Evolutionary conservation across 2,329 filamentous ascomycete species (phyloP), one percentile per base, ranked within the genome.

Genomic region (Sporothrix euskadiensis): DNA sequence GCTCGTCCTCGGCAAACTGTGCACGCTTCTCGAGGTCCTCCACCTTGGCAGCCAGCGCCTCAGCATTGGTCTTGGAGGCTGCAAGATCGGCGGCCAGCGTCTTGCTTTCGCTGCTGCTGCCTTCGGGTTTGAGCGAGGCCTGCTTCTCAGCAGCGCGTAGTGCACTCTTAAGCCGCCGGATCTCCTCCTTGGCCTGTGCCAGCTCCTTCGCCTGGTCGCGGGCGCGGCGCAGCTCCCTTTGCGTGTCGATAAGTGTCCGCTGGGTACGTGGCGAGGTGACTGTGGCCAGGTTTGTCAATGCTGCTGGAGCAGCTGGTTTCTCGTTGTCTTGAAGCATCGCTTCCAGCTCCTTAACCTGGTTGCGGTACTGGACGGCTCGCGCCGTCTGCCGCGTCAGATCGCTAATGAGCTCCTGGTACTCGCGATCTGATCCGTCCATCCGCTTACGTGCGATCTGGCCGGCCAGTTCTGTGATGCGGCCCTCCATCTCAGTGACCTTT

Each of bases 401-500:
- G 71, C 85, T 84, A 35, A 87, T 80, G 63, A 89, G 77, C 56
- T 84, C 83, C 2, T 83, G 80, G 12, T 85, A 83, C n/a, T 85
- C 83, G 44, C 83, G 81, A 16, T 84, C 84, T 10, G 79, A 80
- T 7, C 81, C 82, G 39, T 81, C 81, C 71, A 78, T 79, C 54
- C 80, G 81, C 32, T 79, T 79, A 0, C 81, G 79, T 0, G 83
- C 79, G 73, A 91, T 86, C 74, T 90, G 86, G 6, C 85, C 84
- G 71, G 89, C 87, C 74, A 92, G 83, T 72, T 91, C 86, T 1
- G 86, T 84, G 71, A 91, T 85, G 77, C 85, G 86, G 74, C 85
- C 84, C 79, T 94, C 91, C 83, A 93, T 89, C 71, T 85, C 82
- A 41, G 85, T 82, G 35, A 91, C 88, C 78, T 88, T 91, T 75